Conservation (phyloP, 805 yeast species). For the Candida khao-thaluensis region DNA sequence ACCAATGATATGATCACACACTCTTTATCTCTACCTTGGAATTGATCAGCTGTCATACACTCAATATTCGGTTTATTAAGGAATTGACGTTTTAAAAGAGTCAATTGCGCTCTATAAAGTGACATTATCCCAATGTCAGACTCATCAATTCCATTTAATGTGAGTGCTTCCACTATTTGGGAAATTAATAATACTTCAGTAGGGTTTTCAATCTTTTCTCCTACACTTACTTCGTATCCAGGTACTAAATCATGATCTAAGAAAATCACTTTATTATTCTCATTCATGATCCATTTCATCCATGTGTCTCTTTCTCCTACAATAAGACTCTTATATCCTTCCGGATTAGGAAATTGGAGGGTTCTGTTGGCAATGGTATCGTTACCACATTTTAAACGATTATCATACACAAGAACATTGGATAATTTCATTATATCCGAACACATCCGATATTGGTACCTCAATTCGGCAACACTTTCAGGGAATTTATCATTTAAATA, state of each 20-base stretch:
- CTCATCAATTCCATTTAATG: slow-evolving; percentile 57
- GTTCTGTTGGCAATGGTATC: slow-evolving; percentile 57
- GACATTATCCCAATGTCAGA: slow-evolving; percentile 82
- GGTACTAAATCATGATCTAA: slow-evolving; percentile 73
- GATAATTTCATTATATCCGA: slow-evolving; percentile 81
- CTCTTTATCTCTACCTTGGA: slow-evolving; percentile 94
- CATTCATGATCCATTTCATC: slow-evolving; percentile 57
- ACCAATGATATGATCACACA: slow-evolving; percentile 89
- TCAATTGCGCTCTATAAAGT: slow-evolving; percentile 74
- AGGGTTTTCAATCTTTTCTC: slow-evolving; percentile 71
- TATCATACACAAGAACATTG: slow-evolving; percentile 74
- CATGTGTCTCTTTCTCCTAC: slow-evolving; percentile 35
- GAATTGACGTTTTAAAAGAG: slow-evolving; percentile 33
- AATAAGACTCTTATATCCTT: slow-evolving; percentile 14
- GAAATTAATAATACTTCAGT: slow-evolving; percentile 67
- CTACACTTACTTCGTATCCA: slow-evolving; percentile 50
- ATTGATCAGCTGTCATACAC: slow-evolving; percentile 88
- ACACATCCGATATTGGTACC: slow-evolving; percentile 91
- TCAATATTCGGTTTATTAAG: slow-evolving; percentile 52
- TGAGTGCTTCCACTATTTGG: slow-evolving; percentile 59
- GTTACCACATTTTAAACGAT: slow-evolving; percentile 74
- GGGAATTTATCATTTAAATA: slow-evolving; percentile 73
- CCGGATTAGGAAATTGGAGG: slow-evolving; percentile 48
- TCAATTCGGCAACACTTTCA: slow-evolving; percentile 67
- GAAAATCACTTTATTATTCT: slow-evolving; percentile 64